Conservation (phyloP, 768 basidiomycete genomes). For the Kwoniella europaea region DNA sequence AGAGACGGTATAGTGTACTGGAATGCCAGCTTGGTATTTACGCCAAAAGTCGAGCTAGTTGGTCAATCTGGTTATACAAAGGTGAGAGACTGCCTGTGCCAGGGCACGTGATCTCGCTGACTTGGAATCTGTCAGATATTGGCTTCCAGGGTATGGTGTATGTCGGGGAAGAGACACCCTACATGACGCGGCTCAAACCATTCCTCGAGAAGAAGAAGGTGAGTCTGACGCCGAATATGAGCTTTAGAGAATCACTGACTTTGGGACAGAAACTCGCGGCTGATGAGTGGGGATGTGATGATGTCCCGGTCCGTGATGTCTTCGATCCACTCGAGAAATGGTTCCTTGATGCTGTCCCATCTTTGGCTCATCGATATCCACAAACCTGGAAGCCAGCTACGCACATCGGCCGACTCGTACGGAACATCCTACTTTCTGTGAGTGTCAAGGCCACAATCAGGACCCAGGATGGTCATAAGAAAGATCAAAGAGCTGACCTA, state of each 20-base stretch:
- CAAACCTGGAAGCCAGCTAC: constrained; percentile 57
- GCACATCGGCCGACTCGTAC: constrained; percentile 62
- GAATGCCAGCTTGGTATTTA: constrained; percentile 76
- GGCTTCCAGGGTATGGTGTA: constrained; percentile 69
- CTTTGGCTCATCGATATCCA: constrained; percentile 64
- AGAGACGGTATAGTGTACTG: constrained; percentile 67
- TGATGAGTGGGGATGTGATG: constrained; percentile 79
- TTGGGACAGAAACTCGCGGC: constrained; percentile 65
- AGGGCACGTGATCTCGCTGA: constrained; percentile 68
- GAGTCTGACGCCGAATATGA: not conserved
- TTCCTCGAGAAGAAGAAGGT: constrained; percentile 76
- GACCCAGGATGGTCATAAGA: not conserved
- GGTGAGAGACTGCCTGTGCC: constrained; percentile 59
- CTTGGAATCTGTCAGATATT: constrained; percentile 7
- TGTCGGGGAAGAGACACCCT: constrained; percentile 69
- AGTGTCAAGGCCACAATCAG: constrained; percentile 51
- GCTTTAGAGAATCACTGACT: not conserved
- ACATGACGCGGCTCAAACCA: constrained; percentile 69
- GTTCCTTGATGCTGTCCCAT: constrained; percentile 51
- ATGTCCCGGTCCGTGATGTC: constrained; percentile 63
- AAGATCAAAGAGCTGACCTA: constrained; percentile 49
- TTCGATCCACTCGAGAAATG: constrained; percentile 71
- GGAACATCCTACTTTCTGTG: constrained; percentile 74
- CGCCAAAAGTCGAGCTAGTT: constrained; percentile 64
- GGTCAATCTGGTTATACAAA: constrained; percentile 88